Evolutionary conservation across 805 yeast genomes (phyloP).

Genomic region (Kazachstania kunashirensis): DNA sequence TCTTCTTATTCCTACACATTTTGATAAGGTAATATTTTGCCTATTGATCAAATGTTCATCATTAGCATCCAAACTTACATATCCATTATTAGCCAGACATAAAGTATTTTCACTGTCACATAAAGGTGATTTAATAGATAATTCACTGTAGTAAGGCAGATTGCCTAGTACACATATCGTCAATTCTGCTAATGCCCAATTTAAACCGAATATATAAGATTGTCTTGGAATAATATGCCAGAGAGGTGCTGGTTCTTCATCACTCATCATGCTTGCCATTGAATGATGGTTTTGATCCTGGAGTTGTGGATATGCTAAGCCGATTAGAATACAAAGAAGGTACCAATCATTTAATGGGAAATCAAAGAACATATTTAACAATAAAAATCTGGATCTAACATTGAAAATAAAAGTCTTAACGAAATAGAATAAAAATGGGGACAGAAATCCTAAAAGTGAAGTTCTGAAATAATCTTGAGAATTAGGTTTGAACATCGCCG

Average conservation of each 20-base stretch:
- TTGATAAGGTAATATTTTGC: constrained; percentile 28
- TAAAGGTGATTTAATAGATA: constrained; percentile 4
- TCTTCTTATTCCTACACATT: constrained; percentile 31
- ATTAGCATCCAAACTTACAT: neutral
- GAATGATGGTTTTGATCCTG: constrained; percentile 13
- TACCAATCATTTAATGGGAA: constrained; percentile 31
- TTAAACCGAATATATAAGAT: constrained; percentile 32
- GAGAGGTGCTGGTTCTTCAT: constrained; percentile 4
- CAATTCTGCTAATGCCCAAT: constrained; percentile 31
- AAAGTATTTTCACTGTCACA: neutral
- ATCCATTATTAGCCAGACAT: neutral
- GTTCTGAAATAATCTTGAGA: constrained; percentile 34
- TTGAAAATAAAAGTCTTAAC: constrained; percentile 24
- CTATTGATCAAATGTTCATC: constrained; percentile 10
- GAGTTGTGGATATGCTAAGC: constrained; percentile 34
- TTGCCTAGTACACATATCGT: constrained; percentile 20
- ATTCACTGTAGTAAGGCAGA: constrained; percentile 21
- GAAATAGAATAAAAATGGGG: constrained; percentile 29
- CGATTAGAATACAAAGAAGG: constrained; percentile 29
- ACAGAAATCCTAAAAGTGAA: constrained; percentile 28
- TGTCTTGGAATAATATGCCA: constrained; percentile 37
- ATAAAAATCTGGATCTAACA: constrained; percentile 22
- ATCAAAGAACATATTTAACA: constrained; percentile 25
- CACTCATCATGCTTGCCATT: too few species aligned
- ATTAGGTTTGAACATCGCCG: constrained; percentile 29